phyloP scores from a whole-genome alignment of 139 green algal species.

The Nannochloris sp. region DNA sequence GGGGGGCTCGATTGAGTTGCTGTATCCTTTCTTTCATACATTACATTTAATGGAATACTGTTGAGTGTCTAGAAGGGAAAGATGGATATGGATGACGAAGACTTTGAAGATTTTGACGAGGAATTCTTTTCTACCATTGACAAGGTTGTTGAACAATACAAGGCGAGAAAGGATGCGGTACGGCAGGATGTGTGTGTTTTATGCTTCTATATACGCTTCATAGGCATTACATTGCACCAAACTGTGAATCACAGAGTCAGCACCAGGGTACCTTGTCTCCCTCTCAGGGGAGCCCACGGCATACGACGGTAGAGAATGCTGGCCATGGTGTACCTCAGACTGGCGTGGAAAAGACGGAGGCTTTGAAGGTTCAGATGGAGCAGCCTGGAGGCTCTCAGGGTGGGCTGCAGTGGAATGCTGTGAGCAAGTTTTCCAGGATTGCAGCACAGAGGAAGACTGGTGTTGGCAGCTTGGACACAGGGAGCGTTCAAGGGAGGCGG shows the following conservation, averaged over 20 bases:
- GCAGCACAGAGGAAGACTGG: too few species aligned
- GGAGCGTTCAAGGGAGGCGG: too few species aligned
- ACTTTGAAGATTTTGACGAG: constrained; percentile 11
- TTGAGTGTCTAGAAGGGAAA: not conserved
- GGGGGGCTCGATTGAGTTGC: too few species aligned
- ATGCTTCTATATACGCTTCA: too few species aligned
- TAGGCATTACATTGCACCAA: constrained; percentile 8
- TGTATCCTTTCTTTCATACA: not conserved
- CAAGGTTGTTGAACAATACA: constrained; percentile 13
- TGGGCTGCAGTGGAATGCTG: not conserved
- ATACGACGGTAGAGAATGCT: not conserved
- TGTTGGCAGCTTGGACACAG: too few species aligned
- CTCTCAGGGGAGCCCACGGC: not conserved
- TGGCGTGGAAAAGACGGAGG: too few species aligned
- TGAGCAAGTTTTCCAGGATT: too few species aligned
- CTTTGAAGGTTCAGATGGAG: not conserved
- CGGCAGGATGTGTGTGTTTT: not conserved
- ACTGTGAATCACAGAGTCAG: not conserved
- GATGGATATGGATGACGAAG: not conserved
- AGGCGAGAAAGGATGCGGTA: constrained; percentile 6
- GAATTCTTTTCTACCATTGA: constrained; percentile 6
- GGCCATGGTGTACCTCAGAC: too few species aligned
- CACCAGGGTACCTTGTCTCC: not conserved
- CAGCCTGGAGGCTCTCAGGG: not conserved
- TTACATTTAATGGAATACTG: not conserved